Evolutionary conservation across 768 basidiomycete genomes (phyloP).

Genomic region (Multifurca ochricompacta): DNA sequence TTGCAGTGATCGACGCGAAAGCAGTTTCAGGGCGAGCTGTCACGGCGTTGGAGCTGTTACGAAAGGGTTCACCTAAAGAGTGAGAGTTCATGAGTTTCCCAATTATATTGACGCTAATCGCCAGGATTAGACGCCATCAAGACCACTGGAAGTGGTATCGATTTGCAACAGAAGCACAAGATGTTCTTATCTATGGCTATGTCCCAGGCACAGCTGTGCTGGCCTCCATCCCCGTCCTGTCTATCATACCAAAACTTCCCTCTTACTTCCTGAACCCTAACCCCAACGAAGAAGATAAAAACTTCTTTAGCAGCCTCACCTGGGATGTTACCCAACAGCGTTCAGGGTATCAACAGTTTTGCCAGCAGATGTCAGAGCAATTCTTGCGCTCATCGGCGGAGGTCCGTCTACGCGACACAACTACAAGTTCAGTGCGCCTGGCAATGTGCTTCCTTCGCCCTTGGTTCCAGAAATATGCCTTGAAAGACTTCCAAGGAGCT

Average conservation of each 20-base stretch:
- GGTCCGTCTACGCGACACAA: conserved; percentile 54
- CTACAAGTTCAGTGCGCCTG: conserved; percentile 58
- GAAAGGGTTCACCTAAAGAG: conserved; percentile 46
- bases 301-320: conserved; percentile 32
- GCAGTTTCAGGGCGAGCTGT: conserved; percentile 49
- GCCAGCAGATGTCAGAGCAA: conserved; percentile 55
- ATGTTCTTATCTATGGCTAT: conserved; percentile 62
- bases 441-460: conserved; percentile 60
- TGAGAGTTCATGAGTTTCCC: conserved; percentile 29
- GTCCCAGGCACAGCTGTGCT: conserved; percentile 61
- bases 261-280: conserved; percentile 52
- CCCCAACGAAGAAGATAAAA: conserved; percentile 27
- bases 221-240: conserved; percentile 59
- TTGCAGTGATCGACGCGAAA: conserved; percentile 68
- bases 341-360: conserved; percentile 60
- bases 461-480: conserved; percentile 53
- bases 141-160: conserved; percentile 74
- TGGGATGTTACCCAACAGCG: conserved; percentile 58
- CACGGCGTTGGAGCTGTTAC: conserved; percentile 58
- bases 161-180: conserved; percentile 67
- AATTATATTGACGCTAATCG: conserved; percentile 10
- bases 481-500: conserved; percentile 33
- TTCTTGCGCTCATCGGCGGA: conserved; percentile 52
- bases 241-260: conserved; percentile 58
- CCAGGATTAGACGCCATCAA: conserved; percentile 39